Evolutionary conservation across 208 protist species (phyloP).

Genomic region (Trypanosoma melophagium): DNA sequence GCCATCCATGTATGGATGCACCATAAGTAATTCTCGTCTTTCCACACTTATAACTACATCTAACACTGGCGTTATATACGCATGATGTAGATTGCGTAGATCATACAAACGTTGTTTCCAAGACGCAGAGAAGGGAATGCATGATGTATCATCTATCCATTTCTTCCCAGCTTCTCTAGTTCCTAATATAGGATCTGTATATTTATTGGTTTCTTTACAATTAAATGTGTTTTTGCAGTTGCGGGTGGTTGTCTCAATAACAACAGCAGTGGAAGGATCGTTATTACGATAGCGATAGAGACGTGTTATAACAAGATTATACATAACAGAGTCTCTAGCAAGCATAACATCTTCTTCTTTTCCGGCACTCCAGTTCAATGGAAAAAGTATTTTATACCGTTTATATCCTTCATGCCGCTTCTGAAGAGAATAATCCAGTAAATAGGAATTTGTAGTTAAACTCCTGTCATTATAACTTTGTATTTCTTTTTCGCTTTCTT

Average conservation of each 20-base stretch:
- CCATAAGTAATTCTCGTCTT: conserved; percentile 17
- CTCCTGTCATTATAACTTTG: background rate
- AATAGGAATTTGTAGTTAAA: background rate
- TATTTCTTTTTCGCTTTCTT: background rate
- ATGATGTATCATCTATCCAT: background rate
- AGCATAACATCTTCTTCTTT: conserved; percentile 4
- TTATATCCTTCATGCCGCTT: background rate
- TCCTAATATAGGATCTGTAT: no score
- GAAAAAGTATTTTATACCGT: conserved; percentile 17
- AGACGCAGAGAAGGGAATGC: conserved; percentile 18
- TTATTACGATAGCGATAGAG: conserved; percentile 9
- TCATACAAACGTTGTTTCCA: conserved; percentile 18
- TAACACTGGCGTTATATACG: conserved; percentile 16
- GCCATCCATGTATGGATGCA: conserved; percentile 28
- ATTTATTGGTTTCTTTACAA: no score
- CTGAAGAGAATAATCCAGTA: background rate
- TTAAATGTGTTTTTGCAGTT: background rate
- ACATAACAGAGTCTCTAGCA: conserved; percentile 7
- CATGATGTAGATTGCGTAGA: conserved; percentile 19
- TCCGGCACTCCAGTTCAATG: conserved; percentile 16
- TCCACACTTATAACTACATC: conserved; percentile 27
- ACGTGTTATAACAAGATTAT: conserved; percentile 17
- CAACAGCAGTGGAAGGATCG: background rate
- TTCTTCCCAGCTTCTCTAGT: background rate
- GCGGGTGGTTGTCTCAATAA: background rate